Evolutionary conservation across 306 rosid species (phyloP).

Genomic region (Vachellia pachyceras): DNA sequence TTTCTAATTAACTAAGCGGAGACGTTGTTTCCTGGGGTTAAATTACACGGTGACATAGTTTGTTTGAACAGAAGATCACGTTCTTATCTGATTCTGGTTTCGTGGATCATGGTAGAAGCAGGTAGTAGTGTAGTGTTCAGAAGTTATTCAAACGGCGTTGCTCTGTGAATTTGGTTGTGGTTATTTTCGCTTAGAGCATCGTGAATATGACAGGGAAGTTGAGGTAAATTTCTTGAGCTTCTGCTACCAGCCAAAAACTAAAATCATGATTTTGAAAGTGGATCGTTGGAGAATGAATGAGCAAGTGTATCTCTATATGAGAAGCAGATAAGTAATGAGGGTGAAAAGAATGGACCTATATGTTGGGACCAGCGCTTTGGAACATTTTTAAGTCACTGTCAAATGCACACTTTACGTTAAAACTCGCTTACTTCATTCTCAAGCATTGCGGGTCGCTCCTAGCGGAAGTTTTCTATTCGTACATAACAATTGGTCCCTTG

Average conservation of each 20-base stretch:
- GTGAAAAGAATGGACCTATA: slow-evolving; percentile 46
- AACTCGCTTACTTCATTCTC: slow-evolving; percentile 57
- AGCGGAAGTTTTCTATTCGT: slow-evolving; percentile 48
- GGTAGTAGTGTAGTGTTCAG: slow-evolving; percentile 33
- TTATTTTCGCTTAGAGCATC: slow-evolving; percentile 26
- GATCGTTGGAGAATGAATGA: slow-evolving; percentile 30
- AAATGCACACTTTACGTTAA: slow-evolving; percentile 43
- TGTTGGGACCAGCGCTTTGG: slow-evolving; percentile 43
- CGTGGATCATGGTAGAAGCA: slow-evolving; percentile 30
- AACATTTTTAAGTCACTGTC: slow-evolving; percentile 40
- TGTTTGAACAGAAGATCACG: slow-evolving; percentile 7
- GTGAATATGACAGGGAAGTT: slow-evolving; percentile 41
- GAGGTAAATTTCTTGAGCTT: slow-evolving; percentile 45
- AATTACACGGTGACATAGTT: background rate
- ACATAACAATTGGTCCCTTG: slow-evolving; percentile 41
- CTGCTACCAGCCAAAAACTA: slow-evolving; percentile 6
- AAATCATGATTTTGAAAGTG: background rate
- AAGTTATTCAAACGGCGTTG: slow-evolving; percentile 22
- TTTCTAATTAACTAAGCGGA: slow-evolving; percentile 28
- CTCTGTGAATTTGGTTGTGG: slow-evolving; percentile 7
- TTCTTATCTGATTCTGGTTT: slow-evolving; percentile 22
- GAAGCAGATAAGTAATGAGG: slow-evolving; percentile 14
- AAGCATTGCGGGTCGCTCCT: slow-evolving; percentile 66
- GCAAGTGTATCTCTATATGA: slow-evolving; percentile 33
- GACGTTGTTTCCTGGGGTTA: slow-evolving; percentile 30